Base-by-base conservation (phyloP, 2,329 filamentous ascomycete genomes). In the Clonostachys byssicola region DNA sequence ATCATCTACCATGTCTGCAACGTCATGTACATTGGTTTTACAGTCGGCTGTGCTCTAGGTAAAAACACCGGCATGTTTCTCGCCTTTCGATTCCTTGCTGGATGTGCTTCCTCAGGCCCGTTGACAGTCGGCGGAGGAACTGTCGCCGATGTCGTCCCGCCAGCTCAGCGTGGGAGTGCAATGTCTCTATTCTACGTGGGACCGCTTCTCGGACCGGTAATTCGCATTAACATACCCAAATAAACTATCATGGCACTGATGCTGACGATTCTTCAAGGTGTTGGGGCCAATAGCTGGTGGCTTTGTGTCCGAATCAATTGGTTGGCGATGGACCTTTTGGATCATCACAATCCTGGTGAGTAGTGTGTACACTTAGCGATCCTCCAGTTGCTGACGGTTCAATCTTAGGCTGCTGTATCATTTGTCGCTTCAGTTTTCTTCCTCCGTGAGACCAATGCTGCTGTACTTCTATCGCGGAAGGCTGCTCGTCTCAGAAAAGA, bases 41-140 rank as follows among this genome's bases (percentile, higher is more conserved):
- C 43, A 34, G 43, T 57, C 33, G 54, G 53, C n/a, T 52, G 51
- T 40, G 56, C 55, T 6, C 61, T 85, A 0, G 71, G 76, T 4
- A 80, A 82, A 56, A 76, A 84, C 54, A 67, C 84, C 4, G 78
- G 81, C 56, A 80, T 80, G 1, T 61, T 88, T 23, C 70, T 85
- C 61, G 62, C 82, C 36, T 80, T 78, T 10, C 71, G 82, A 8
- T 85, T 86, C 60, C 78, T 83, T 49, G 68, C 72, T 5, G 81
- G 77, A 0, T 72, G 82, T 48, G 82, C 83, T 54, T 78, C 75
- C 12, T 75, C 74, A 0, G 80, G 80, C 0, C 81, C 83, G 1
- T 71, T 88, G 12, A 85, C 80, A 9, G 83, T 83, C 55, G 83
- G 80, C 0, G 81, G 81, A 10, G 83, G 82, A 23, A 83, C 86